Evolutionary conservation across 1,284 basidiomycete species (phyloP).

Genomic region (Rhodotorula sp.): DNA sequence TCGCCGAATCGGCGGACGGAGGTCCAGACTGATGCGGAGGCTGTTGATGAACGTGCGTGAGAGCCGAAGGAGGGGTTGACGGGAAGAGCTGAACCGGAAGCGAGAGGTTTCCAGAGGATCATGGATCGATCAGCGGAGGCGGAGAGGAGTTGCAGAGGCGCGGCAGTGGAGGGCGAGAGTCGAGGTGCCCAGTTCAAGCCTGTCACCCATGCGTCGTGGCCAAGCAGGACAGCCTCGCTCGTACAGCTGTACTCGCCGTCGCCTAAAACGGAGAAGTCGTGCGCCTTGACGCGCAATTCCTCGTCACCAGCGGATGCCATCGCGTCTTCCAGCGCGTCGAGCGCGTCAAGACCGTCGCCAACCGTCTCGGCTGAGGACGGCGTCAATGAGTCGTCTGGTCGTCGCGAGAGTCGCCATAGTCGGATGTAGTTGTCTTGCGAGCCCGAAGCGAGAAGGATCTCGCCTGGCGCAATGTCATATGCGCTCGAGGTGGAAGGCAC

Average conservation of each 20-base stretch:
- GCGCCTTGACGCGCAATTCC: constrained; percentile 35
- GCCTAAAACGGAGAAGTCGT: constrained; percentile 34
- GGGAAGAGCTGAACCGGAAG: constrained; percentile 48
- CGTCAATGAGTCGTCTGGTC: not conserved
- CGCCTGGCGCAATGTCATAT: constrained; percentile 48
- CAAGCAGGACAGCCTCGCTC: constrained; percentile 85
- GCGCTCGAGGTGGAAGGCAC: constrained; percentile 45
- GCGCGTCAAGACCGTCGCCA: constrained; percentile 9
- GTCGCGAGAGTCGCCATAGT: constrained; percentile 66
- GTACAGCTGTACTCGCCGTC: constrained; percentile 55
- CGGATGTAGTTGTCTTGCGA: constrained; percentile 89
- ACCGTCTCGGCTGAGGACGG: not conserved
- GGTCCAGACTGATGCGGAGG: constrained; percentile 64
- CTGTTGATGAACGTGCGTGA: constrained; percentile 39
- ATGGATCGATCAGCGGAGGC: constrained; percentile 89
- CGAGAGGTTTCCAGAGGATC: constrained; percentile 77
- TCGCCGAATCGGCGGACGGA: constrained; percentile 86
- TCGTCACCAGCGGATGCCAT: constrained; percentile 17
- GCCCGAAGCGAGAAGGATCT: constrained; percentile 73
- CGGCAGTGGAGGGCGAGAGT: constrained; percentile 65
- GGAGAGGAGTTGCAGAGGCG: constrained; percentile 76
- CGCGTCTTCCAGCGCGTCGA: constrained; percentile 53
- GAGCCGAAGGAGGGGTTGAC: constrained; percentile 50
- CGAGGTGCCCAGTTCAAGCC: constrained; percentile 72
- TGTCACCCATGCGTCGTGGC: constrained; percentile 89